Conservation (phyloP, 2,329 filamentous ascomycete species). For the Stachybotrys chartarum region DNA sequence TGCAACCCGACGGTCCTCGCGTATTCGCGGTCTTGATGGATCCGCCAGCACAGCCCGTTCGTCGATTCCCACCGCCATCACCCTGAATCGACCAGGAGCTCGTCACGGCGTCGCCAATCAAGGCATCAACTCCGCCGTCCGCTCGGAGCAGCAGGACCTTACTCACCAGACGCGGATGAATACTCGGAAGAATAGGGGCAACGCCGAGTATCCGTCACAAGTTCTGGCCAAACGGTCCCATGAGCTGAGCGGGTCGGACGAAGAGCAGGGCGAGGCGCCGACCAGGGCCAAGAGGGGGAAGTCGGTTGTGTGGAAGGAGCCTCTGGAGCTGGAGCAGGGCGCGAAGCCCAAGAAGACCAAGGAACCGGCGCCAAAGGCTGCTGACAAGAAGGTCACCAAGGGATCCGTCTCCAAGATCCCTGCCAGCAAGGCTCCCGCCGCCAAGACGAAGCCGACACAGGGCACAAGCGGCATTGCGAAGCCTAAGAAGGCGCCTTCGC, state of each 20-base stretch:
- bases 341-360: slow-evolving; percentile 12
- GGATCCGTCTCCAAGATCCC: slow-evolving; percentile 7
- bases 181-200: slow-evolving; percentile 26
- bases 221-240: slow-evolving; percentile 22
- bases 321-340: slow-evolving; percentile 19
- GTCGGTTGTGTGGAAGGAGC: slow-evolving; percentile 26
- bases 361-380: slow-evolving; percentile 7
- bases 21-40: slow-evolving; percentile 17
- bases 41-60: slow-evolving; percentile 16
- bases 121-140: slow-evolving; percentile 14
- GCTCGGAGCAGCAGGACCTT: slow-evolving; percentile 23
- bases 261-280: slow-evolving; percentile 6
- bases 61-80: slow-evolving; percentile 26
- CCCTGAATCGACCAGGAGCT: slow-evolving; percentile 16
- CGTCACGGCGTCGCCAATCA: slow-evolving; percentile 10
- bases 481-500: slow-evolving; percentile 12
- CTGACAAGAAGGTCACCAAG: slow-evolving; percentile 11
- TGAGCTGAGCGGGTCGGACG: slow-evolving; percentile 11
- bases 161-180: slow-evolving; percentile 24
- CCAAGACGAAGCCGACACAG: slow-evolving; percentile 2
- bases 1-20: slow-evolving; percentile 22
- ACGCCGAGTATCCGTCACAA: slow-evolving; percentile 25
- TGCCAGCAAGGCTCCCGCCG: slow-evolving; percentile 8
- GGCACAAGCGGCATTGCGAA: slow-evolving; percentile 21
- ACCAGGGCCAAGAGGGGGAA: slow-evolving; percentile 14